phyloP scores from a whole-genome alignment of 1,284 basidiomycete genomes.

The Trichosporon sp. region DNA sequence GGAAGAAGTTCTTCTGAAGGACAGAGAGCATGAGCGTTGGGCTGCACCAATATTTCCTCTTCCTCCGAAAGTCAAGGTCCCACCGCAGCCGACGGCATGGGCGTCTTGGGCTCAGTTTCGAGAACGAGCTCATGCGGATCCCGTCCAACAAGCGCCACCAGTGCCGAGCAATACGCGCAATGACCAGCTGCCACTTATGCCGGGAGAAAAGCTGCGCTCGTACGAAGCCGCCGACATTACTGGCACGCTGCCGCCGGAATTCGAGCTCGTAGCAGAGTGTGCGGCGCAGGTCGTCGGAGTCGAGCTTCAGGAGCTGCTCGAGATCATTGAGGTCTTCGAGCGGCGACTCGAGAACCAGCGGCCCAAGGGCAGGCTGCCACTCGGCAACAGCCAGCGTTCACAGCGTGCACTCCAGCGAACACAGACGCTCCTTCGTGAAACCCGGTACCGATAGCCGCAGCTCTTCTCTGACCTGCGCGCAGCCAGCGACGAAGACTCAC shows the following conservation, averaged over 20 bases:
- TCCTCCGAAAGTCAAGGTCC: background rate
- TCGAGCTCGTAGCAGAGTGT: slow-evolving; percentile 25
- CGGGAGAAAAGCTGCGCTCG: slow-evolving; percentile 29
- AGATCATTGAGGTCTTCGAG: slow-evolving; percentile 31
- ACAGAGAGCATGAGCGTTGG: slow-evolving; percentile 18
- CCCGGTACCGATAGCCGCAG: background rate
- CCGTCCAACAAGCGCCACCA: background rate
- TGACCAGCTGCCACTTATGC: slow-evolving; percentile 29
- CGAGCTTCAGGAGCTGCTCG: slow-evolving; percentile 14
- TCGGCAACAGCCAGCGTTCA: background rate
- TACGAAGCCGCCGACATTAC: slow-evolving; percentile 27
- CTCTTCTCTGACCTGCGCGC: too few relatives aligned
- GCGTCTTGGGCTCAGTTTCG: slow-evolving; percentile 26
- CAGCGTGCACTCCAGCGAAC: background rate
- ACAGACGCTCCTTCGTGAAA: background rate
- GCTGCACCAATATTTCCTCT: slow-evolving; percentile 19
- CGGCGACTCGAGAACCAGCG: slow-evolving; percentile 23
- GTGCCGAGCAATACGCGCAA: slow-evolving; percentile 10
- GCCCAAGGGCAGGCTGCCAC: background rate
- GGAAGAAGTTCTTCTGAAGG: slow-evolving; percentile 29
- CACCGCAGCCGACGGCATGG: slow-evolving; percentile 2
- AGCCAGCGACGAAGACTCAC: too few relatives aligned
- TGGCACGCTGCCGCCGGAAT: slow-evolving; percentile 25
- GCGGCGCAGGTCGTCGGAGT: slow-evolving; percentile 35
- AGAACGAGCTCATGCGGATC: background rate